These are phyloP conservation scores for Micromonas pusilla DNA, from an alignment of 139 green algal genomes.

Conservation along the genomic window DNA sequence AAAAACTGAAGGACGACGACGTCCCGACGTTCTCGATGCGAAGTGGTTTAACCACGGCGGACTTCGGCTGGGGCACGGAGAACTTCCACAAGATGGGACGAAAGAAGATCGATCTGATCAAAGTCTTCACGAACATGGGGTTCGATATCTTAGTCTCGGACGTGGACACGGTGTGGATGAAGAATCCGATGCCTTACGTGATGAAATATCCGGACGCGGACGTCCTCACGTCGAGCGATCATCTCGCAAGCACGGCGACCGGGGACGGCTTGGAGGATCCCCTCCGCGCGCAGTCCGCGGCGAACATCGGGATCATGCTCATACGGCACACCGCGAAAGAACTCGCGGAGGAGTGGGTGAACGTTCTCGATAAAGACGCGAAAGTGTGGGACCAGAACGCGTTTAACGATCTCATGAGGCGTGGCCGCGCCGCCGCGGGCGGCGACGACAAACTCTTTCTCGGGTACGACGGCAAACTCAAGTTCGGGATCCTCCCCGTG, in stretches of 20 bases:
- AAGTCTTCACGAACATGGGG: constrained; percentile 67
- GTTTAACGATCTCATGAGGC: constrained; percentile 52
- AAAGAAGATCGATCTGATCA: constrained; percentile 83
- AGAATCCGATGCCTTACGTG: constrained; percentile 80
- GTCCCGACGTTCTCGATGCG: constrained; percentile 77
- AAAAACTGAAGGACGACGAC: constrained; percentile 45
- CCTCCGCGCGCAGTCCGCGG: constrained; percentile 37
- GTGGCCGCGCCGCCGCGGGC: constrained; percentile 1
- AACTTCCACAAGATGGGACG: constrained; percentile 91
- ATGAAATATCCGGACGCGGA: constrained; percentile 64
- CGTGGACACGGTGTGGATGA: constrained; percentile 84
- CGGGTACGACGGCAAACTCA: constrained; percentile 64
- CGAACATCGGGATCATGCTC: constrained; percentile 96
- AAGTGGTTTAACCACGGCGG: constrained; percentile 59
- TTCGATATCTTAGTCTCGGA: constrained; percentile 76
- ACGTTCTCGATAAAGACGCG: constrained; percentile 37
- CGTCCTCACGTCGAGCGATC: constrained; percentile 76
- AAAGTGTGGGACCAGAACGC: constrained; percentile 50
- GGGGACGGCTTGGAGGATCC: constrained; percentile 45
- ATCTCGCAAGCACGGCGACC: constrained; percentile 48
- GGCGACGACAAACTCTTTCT: constrained; percentile 33
- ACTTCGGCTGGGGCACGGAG: constrained; percentile 85
- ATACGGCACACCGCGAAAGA: constrained; percentile 50
- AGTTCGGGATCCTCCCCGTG: constrained; percentile 83
- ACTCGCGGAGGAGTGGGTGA: constrained; percentile 36